Conservation (phyloP, 768 basidiomycete species). For the Hypsizygus marmoreus region DNA sequence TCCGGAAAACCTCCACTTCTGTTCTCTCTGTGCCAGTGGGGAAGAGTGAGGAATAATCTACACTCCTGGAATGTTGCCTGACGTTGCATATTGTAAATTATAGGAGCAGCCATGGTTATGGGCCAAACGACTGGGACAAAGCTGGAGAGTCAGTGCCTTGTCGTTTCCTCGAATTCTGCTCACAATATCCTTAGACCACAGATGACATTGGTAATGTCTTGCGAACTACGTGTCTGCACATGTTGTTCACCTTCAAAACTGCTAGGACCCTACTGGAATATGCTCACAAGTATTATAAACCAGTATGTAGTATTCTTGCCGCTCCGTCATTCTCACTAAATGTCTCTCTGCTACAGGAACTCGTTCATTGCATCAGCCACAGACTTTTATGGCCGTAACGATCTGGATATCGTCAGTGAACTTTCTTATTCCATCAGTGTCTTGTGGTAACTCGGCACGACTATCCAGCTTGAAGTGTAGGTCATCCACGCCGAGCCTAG, state of each 20-base stretch:
- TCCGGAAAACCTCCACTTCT: slow-evolving; percentile 54
- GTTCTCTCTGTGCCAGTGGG: slow-evolving; percentile 71
- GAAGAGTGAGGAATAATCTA: slow-evolving; percentile 46
- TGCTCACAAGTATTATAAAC: slow-evolving; percentile 61
- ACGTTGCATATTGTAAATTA: not conserved
- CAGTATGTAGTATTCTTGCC: slow-evolving; percentile 34
- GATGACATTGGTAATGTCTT: slow-evolving; percentile 41
- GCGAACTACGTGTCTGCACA: not conserved
- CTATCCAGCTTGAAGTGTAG: slow-evolving; percentile 56
- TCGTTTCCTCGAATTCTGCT: not conserved
- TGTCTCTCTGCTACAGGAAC: slow-evolving; percentile 46
- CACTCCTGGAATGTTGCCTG: not conserved
- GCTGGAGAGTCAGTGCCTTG: slow-evolving; percentile 55
- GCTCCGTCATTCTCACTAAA: not conserved
- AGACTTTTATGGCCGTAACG: slow-evolving; percentile 68
- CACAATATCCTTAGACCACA: slow-evolving; percentile 43
- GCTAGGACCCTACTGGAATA: slow-evolving; percentile 46
- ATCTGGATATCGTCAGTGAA: slow-evolving; percentile 62
- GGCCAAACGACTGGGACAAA: slow-evolving; percentile 53
- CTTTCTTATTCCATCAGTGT: not conserved
- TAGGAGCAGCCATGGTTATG: slow-evolving; percentile 60
- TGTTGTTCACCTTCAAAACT: not conserved
- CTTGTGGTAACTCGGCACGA: not conserved
- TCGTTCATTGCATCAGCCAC: slow-evolving; percentile 67
- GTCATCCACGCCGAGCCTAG: slow-evolving; percentile 7